Percentiles rank a stretch among this genome's conserved stretches.
These are phyloP conservation scores for Terfezia boudieri DNA, from an alignment of 495 filamentous ascomycete species.

Conservation along the genomic window DNA sequence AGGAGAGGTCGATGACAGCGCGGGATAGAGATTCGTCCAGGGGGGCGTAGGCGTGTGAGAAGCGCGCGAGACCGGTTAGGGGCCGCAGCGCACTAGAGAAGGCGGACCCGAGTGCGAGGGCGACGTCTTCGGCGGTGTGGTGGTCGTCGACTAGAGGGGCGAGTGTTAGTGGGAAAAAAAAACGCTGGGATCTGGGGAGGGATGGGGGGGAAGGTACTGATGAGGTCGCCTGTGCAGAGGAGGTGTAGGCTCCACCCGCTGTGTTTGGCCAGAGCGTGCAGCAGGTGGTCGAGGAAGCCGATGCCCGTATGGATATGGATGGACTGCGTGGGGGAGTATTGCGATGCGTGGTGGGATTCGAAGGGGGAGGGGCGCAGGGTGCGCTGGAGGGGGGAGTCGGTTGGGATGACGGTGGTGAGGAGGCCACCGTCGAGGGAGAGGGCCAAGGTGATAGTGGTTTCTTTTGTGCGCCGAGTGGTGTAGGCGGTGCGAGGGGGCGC, in stretches of 20 bases:
- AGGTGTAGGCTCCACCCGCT: conserved; percentile 74
- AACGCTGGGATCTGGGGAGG: conserved; percentile 54
- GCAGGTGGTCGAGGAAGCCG: conserved; percentile 98
- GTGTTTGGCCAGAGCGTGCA: conserved; percentile 90
- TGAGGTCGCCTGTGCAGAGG: conserved; percentile 63
- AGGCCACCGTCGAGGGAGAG: conserved; percentile 77
- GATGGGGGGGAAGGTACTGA: too few relatives aligned
- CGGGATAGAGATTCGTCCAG: conserved; percentile 89
- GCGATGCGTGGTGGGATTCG: conserved; percentile 47
- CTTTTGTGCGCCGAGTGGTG: conserved; percentile 73
- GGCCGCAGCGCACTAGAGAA: conserved; percentile 57
- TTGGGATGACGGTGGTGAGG: conserved; percentile 32
- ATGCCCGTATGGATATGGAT: conserved; percentile 84
- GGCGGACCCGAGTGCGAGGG: conserved; percentile 68
- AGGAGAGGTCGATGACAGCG: conserved; percentile 84
- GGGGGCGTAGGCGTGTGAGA: conserved; percentile 74
- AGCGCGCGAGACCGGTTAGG: conserved; percentile 61
- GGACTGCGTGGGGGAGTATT: conserved; percentile 54
- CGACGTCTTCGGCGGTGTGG: conserved; percentile 91
- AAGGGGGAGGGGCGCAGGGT: conserved; percentile 23
- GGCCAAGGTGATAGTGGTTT: conserved; percentile 86
- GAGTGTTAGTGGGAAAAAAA: not conserved
- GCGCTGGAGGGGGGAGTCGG: conserved; percentile 22
- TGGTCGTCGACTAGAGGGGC: conserved; percentile 68
- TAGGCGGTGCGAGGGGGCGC: conserved; percentile 38